Base-by-base conservation (phyloP, 306 rosid species). In the barrel medic (Medicago truncatula) region DNA sequence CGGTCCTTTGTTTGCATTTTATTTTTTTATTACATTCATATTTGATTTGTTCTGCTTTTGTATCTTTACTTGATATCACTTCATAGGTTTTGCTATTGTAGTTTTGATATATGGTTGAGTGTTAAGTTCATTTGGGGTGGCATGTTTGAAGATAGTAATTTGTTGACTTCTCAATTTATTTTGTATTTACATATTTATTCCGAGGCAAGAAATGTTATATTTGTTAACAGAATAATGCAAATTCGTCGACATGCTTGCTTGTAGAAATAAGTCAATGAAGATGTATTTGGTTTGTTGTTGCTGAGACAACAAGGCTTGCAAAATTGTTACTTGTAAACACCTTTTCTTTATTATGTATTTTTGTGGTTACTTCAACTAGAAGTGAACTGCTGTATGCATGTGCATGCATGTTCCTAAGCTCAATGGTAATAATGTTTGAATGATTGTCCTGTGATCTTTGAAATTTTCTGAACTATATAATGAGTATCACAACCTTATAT, bases 401-500 rank as follows among this genome's bases (percentile, higher is more conserved):
- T 28, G 57, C 60, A 3, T 14, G 14, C 60, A 3, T 16, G 14
- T 28, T 41, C 73, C 50, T 12, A 71, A 20, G 43, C 52, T 36
- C 34, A 81, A 21, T 71, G 47, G 53, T 62, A 46, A 34, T 36
- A 8, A 7, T 31, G 8, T 58, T 43, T 25, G 64, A 44, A 64
- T 64, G 12, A 8, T 38, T 67, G 58, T 16, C 12, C 2, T 70
- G 57, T 9, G 21, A 41, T 17, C 61, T 75, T 21, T 64, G 34
- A 76, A 59, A 21, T 79, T 70, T 67, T 12, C 64, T 59, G 49
- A 82, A 53, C n/a, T 67, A 60, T 57, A 23, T 74, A 25, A 67
- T 52, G 73, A 71, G 56, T 66, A 69, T 71, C 58, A 64, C 64
- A 15, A 36, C 56, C 80, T 80, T 80, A 85, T 93, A 57, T 78